Conservation (phyloP, 495 filamentous ascomycete species). For the Zalerion maritima region DNA sequence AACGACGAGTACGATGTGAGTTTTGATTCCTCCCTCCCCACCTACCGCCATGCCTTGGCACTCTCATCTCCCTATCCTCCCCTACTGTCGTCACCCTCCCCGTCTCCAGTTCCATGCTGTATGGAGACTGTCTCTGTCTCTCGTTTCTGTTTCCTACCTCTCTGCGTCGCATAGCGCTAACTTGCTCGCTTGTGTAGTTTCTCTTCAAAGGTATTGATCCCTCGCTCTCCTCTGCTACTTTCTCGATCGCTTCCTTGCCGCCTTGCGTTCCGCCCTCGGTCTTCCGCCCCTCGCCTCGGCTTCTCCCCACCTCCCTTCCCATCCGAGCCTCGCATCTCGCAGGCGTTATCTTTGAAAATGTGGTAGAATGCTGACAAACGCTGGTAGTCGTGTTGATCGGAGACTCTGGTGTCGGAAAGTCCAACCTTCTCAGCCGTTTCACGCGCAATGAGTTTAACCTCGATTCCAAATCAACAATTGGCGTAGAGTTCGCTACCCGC, state of each 20-base stretch:
- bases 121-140: no score
- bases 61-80: neutral
- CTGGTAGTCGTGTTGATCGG: slow-evolving; percentile 87
- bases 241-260: slow-evolving; percentile 12
- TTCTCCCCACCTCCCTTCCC: slow-evolving; percentile 2
- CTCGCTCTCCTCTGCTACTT: slow-evolving; percentile 8
- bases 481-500: slow-evolving; percentile 96
- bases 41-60: no score
- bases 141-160: neutral
- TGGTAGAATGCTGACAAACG: slow-evolving; percentile 20
- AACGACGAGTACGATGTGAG: slow-evolving; percentile 99
- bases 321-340: no score
- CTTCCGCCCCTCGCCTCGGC: slow-evolving; percentile 7
- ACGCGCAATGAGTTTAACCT: slow-evolving; percentile 99
- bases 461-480: slow-evolving; percentile 99
- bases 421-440: slow-evolving; percentile 98
- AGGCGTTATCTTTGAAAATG: no score
- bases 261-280: slow-evolving; percentile 9
- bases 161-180: slow-evolving; percentile 5
- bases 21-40: slow-evolving; percentile 8
- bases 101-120: no score
- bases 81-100: slow-evolving; percentile 1
- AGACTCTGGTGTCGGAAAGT: slow-evolving; percentile 98
- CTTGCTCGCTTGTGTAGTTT: slow-evolving; percentile 46
- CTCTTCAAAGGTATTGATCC: slow-evolving; percentile 86